Evolutionary conservation across 352 stramenopile species (phyloP).

Genomic region (Globisporangium apiculatum): DNA sequence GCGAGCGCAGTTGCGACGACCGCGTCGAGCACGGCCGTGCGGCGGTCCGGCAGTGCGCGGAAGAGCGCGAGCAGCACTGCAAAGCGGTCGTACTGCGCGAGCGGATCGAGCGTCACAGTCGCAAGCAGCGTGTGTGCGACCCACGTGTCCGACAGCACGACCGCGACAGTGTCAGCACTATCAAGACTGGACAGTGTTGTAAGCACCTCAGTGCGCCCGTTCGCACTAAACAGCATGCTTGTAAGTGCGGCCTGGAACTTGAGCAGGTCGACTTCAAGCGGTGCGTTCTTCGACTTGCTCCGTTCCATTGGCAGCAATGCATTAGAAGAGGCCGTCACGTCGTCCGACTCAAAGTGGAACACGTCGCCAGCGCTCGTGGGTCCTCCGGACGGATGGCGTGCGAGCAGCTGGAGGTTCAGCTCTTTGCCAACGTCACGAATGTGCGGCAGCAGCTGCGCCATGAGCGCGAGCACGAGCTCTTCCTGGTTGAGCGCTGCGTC

Average conservation of each 20-base stretch:
- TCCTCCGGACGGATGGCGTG: too few relatives aligned
- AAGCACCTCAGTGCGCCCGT: slow-evolving; percentile 9
- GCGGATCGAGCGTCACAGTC: slow-evolving; percentile 45
- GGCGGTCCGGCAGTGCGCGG: slow-evolving; percentile 23
- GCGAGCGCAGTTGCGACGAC: slow-evolving; percentile 34
- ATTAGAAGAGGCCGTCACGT: background rate
- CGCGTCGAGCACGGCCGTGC: slow-evolving; percentile 28
- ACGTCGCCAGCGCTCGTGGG: slow-evolving; percentile 28
- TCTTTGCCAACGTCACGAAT: slow-evolving; percentile 68
- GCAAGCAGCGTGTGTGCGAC: slow-evolving; percentile 33
- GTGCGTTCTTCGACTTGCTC: slow-evolving; percentile 1
- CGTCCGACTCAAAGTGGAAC: slow-evolving; percentile 72
- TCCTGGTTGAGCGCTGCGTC: slow-evolving; percentile 31
- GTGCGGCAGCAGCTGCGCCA: slow-evolving; percentile 53
- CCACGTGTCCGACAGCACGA: slow-evolving; percentile 45
- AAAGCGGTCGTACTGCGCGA: slow-evolving; percentile 56
- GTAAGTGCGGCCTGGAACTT: slow-evolving; percentile 54
- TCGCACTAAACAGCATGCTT: slow-evolving; percentile 34
- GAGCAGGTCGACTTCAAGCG: slow-evolving; percentile 46
- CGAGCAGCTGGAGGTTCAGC: slow-evolving; percentile 51
- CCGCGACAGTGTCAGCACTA: slow-evolving; percentile 25
- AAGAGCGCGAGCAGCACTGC: slow-evolving; percentile 54
- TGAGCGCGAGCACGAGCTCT: slow-evolving; percentile 72
- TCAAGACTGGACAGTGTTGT: slow-evolving; percentile 22
- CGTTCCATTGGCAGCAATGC: too few relatives aligned